phyloP scores from a whole-genome alignment of 306 rosid species.

The Cucurbita argyrosperma region DNA sequence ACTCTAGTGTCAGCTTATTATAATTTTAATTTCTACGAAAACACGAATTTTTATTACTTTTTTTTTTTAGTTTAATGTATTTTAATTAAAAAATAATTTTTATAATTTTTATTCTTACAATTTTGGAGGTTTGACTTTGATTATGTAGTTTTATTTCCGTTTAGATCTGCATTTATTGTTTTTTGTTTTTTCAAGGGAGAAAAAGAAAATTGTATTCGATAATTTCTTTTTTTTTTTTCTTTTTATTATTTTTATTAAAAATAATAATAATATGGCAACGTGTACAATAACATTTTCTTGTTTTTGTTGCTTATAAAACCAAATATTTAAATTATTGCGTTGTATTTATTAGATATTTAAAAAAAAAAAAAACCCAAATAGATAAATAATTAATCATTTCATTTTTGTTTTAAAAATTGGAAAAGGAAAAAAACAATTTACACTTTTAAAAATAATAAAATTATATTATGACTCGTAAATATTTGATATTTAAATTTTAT shows the following conservation, averaged over 20 bases:
- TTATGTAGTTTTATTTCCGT: neutral
- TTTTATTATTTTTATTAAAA: too few relatives aligned
- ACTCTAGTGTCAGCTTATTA: neutral
- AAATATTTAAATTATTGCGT: too few relatives aligned
- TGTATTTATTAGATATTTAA: too few relatives aligned
- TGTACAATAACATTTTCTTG: too few relatives aligned
- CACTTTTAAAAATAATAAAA: too few relatives aligned
- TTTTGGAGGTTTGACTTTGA: neutral
- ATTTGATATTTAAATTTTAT: too few relatives aligned
- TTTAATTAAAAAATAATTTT: neutral
- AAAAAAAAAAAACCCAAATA: neutral
- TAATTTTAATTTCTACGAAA: neutral
- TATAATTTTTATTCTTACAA: neutral
- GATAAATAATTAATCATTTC: neutral
- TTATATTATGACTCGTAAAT: too few relatives aligned
- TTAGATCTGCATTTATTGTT: neutral
- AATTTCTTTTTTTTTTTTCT: too few relatives aligned
- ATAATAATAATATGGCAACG: too few relatives aligned
- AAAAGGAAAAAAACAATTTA: neutral
- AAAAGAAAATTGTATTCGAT: neutral
- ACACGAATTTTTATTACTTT: neutral
- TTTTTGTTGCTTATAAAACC: too few relatives aligned
- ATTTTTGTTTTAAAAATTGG: neutral
- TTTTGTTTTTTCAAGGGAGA: neutral
- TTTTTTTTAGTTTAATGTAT: neutral